phyloP scores from a whole-genome alignment of 2,329 filamentous ascomycete genomes.

The Cladophialophora exuberans region DNA sequence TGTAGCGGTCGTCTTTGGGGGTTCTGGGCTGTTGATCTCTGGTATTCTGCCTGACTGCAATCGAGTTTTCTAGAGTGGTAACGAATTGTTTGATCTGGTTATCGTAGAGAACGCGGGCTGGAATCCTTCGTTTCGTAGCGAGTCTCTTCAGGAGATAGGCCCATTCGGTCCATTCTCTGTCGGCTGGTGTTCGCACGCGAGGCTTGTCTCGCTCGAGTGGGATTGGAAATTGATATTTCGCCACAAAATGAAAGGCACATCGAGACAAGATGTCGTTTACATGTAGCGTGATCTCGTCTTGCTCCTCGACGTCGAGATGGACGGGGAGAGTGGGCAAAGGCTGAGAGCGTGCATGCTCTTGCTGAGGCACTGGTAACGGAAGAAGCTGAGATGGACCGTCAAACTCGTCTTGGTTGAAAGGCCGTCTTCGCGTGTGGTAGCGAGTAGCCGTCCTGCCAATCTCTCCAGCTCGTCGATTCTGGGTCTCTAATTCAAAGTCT shows the following conservation, averaged over 20 bases:
- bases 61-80: constrained; percentile 82
- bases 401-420: constrained; percentile 85
- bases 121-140: constrained; percentile 83
- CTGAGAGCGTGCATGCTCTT: constrained; percentile 75
- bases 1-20: constrained; percentile 85
- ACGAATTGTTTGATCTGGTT: constrained; percentile 91
- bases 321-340: constrained; percentile 82
- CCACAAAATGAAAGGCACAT: constrained; percentile 87
- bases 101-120: constrained; percentile 81
- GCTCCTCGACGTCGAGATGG: constrained; percentile 79
- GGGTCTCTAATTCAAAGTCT: constrained; percentile 32
- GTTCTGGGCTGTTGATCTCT: constrained; percentile 66
- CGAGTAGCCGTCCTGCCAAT: constrained; percentile 25
- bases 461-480: constrained; percentile 28
- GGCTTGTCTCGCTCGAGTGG: constrained; percentile 81
- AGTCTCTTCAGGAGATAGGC: constrained; percentile 83
- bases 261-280: constrained; percentile 84
- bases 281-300: constrained; percentile 76
- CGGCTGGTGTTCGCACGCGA: constrained; percentile 71
- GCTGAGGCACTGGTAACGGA: constrained; percentile 70
- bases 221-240: constrained; percentile 88
- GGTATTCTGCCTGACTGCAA: constrained; percentile 67
- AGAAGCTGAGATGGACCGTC: constrained; percentile 84
- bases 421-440: constrained; percentile 38
- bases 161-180: constrained; percentile 91